A percentile compares a stretch with the other conserved stretches of the same genome.
Conservation (phyloP, 345 rosid species). For the Gossypium australe region DNA sequence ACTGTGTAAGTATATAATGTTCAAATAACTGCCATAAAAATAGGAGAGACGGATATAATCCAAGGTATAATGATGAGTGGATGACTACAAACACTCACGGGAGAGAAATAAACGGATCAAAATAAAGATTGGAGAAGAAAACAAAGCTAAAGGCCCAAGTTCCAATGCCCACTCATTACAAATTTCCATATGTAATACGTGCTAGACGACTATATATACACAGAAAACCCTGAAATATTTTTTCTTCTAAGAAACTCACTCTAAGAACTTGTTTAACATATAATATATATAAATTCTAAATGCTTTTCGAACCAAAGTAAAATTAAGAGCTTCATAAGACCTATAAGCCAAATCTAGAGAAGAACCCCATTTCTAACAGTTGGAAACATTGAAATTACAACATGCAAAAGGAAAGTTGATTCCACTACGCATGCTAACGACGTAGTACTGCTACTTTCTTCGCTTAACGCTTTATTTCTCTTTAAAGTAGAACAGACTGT, state of each 20-base stretch:
- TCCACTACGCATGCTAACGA: not conserved
- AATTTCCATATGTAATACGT: not conserved
- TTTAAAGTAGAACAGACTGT: not conserved
- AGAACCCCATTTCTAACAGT: not conserved
- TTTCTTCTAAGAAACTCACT: not conserved
- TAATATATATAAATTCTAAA: not conserved
- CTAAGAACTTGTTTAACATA: not conserved
- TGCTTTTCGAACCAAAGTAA: too few relatives aligned
- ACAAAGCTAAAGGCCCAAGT: constrained; percentile 7
- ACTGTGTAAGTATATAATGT: not conserved
- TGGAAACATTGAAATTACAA: not conserved
- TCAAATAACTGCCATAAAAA: not conserved
- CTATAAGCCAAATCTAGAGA: not conserved
- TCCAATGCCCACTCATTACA: not conserved
- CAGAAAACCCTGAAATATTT: not conserved
- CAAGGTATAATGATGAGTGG: not conserved
- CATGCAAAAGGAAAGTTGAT: not conserved
- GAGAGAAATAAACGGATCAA: not conserved
- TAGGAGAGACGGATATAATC: not conserved
- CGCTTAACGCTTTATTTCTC: not conserved
- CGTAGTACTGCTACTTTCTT: not conserved
- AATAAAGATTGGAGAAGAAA: not conserved
- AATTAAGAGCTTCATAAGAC: not conserved
- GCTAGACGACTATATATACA: not conserved
- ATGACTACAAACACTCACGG: not conserved